Percentiles rank a stretch among this genome's conserved stretches.
These are phyloP conservation scores for Quercus ilex DNA, from an alignment of 306 rosid species.

Conservation along the genomic window DNA sequence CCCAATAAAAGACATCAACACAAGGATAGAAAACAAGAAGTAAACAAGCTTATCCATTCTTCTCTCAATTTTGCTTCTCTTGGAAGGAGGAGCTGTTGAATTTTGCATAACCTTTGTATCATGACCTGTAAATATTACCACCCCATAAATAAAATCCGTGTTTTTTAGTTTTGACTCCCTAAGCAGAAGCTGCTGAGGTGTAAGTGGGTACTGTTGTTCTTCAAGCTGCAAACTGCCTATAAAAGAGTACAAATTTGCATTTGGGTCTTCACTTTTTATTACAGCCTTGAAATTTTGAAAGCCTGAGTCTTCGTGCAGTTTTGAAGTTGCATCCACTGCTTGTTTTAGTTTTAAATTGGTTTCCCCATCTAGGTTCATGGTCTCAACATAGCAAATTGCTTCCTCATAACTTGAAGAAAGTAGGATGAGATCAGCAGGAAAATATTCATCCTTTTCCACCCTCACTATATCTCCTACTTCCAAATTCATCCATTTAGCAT, in stretches of 20 bases:
- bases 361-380: conserved; percentile 94
- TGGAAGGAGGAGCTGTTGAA: conserved; percentile 83
- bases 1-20: conserved; percentile 58
- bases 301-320: conserved; percentile 53
- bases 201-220: conserved; percentile 67
- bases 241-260: conserved; percentile 84
- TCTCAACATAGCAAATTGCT: conserved; percentile 94
- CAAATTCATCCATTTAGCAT: conserved; percentile 80
- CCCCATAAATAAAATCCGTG: conserved; percentile 86
- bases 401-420: conserved; percentile 93
- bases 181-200: conserved; percentile 88
- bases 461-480: conserved; percentile 84
- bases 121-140: conserved; percentile 80
- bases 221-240: conserved; percentile 73
- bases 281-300: conserved; percentile 61
- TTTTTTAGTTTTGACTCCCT: conserved; percentile 90
- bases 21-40: conserved; percentile 53
- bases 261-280: conserved; percentile 86
- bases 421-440: conserved; percentile 95
- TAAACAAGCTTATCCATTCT: conserved; percentile 82
- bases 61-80: conserved; percentile 87
- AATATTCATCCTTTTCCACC: conserved; percentile 84
- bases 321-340: conserved; percentile 68
- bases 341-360: conserved; percentile 90
- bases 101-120: conserved; percentile 97